Base-by-base conservation (phyloP, 192 early-diverging fungal species). In the Backusella parvicylindrica region DNA sequence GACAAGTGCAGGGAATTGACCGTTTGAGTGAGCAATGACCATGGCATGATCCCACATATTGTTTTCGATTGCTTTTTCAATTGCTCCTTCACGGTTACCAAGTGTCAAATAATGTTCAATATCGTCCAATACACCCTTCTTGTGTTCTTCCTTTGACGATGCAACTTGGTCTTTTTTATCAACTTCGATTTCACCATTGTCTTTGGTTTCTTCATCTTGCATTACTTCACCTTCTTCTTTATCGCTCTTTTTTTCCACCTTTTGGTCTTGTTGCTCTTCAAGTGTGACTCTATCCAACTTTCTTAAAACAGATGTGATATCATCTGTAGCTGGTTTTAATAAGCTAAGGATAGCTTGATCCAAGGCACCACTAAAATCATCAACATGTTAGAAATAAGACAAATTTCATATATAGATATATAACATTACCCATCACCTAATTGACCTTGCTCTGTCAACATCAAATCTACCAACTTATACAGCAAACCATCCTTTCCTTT, bases 31-130 rank as follows among this genome's bases (percentile, higher is more conserved):
- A 4, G 53, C 21, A 60, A 99, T 91, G 9, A 97, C 88, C 23
- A 98, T 86, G 6, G 96, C 98, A 81, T 98, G 94, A 1, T 91
- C 81, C 98, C 98, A 99, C 43, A 96, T 68, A 56, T 84, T 70
- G 64, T 79, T 72, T 75, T 77, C 71, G 41, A 87, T 81, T 5
- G 82, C 80, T 35, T 82, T 78, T 31, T 78, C 79, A 78, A 88
- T 79, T 71, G 92, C 87, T 32, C 78, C 79, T n/a, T 85, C 65
- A 74, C 87, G 82, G 80, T 92, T 84, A 50, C 91, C 85, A 50
- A 86, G 80, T 16, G 91, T 73, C 13, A 98, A 84, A 3, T 84
- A 76, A 0, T 85, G 71, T 71, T 91, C 86, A 18, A 96, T 86
- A 7, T 83, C 86, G 43, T 91, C 91, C 7, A 83, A 26, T 36